These are phyloP conservation scores for Piper betle DNA, from an alignment of 164 flowering plant species.

Conservation along the genomic window DNA sequence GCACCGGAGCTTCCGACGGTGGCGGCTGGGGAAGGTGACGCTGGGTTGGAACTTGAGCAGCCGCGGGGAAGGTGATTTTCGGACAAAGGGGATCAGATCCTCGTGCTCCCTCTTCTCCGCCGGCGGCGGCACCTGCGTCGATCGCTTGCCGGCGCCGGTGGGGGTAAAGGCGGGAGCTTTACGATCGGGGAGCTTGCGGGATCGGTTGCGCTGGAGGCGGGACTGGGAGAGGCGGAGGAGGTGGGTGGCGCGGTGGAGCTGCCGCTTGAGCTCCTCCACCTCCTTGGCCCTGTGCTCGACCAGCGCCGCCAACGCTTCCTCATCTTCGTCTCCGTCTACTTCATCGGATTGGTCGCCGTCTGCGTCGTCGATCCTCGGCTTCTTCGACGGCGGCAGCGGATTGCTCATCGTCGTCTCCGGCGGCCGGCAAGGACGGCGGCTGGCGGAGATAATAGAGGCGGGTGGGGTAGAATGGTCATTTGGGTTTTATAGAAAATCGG, in stretches of 20 bases:
- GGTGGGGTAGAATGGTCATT: no score
- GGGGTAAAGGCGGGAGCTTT: background rate
- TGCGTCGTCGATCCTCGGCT: no score
- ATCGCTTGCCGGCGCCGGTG: background rate
- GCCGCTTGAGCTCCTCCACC: background rate
- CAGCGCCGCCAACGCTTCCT: background rate
- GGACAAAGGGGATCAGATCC: constrained; percentile 51
- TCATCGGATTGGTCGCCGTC: no score
- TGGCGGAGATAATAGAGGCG: no score
- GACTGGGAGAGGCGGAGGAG: background rate
- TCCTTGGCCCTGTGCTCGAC: background rate
- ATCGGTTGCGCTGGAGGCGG: background rate
- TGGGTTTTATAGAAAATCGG: no score
- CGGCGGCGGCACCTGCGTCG: background rate
- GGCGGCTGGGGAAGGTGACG: constrained; percentile 57
- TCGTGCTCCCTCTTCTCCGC: constrained; percentile 18
- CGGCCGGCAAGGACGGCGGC: no score
- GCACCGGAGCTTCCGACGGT: constrained; percentile 84
- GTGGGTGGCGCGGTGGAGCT: background rate
- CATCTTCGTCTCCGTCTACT: background rate
- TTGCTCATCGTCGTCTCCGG: no score
- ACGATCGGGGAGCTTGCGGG: background rate
- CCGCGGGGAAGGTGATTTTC: constrained; percentile 33
- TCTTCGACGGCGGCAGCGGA: no score
- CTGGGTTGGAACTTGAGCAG: constrained; percentile 32